A percentile compares a stretch with the other conserved stretches of the same genome.
These are phyloP conservation scores for Suillus brevipes DNA, from an alignment of 768 basidiomycete genomes.

Conservation along the genomic window DNA sequence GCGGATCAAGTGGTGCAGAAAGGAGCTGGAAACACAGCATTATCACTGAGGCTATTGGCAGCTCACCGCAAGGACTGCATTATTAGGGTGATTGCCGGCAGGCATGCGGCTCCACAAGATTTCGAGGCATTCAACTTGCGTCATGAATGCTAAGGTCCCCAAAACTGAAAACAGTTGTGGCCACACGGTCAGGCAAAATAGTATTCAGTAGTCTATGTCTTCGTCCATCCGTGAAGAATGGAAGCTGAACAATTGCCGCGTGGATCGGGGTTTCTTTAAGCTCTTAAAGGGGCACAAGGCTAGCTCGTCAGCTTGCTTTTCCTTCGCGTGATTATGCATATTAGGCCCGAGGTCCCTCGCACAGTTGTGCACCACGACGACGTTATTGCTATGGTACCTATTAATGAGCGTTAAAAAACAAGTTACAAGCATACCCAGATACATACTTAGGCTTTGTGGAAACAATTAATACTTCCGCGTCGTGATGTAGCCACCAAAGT, in stretches of 20 bases:
- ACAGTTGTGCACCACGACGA: background rate
- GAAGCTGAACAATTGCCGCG: background rate
- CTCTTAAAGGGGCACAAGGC: background rate
- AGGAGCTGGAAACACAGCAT: background rate
- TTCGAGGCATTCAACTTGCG: background rate
- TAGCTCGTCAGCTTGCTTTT: background rate
- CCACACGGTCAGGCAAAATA: background rate
- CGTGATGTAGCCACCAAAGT: background rate
- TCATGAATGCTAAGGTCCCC: background rate
- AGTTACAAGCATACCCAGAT: background rate
- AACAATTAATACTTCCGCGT: background rate
- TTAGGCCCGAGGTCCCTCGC: constrained; percentile 1
- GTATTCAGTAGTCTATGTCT: background rate
- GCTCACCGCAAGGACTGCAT: constrained; percentile 6
- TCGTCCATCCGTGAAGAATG: background rate
- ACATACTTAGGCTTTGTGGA: constrained; percentile 4
- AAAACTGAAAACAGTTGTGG: background rate
- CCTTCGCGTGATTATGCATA: background rate
- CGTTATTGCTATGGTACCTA: constrained; percentile 2
- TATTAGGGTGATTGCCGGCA: constrained; percentile 10
- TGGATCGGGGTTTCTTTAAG: background rate
- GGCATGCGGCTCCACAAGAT: background rate
- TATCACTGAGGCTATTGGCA: constrained; percentile 1
- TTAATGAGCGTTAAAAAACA: constrained; percentile 2
- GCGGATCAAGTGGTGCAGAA: constrained; percentile 6